Conservation (phyloP, 257 asterid genomes). For the Solanum sejunctum region DNA sequence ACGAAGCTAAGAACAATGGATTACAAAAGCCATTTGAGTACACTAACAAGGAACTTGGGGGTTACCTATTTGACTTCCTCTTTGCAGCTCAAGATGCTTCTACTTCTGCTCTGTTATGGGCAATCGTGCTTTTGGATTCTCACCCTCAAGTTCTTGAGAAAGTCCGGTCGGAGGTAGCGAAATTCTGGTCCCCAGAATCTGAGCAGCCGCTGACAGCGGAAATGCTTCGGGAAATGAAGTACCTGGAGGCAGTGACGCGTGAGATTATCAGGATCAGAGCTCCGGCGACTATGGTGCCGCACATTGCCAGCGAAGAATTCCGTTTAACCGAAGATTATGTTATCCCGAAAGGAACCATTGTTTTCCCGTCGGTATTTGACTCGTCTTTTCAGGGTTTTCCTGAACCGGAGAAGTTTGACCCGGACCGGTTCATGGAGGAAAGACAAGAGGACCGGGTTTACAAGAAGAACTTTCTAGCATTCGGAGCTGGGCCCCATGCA, state of each 20-base stretch:
- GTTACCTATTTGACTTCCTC: conserved; percentile 69
- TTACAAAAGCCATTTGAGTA: conserved; percentile 1
- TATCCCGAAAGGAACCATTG: conserved; percentile 73
- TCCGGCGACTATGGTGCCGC: conserved; percentile 94
- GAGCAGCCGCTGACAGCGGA: conserved; percentile 35
- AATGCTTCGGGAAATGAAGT: conserved; percentile 65
- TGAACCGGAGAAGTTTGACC: conserved; percentile 79
- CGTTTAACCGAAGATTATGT: conserved; percentile 45
- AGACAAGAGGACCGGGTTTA: conserved; percentile 72
- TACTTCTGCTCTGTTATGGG: conserved; percentile 73
- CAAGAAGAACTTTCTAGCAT: conserved; percentile 59
- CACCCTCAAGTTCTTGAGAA: conserved; percentile 39
- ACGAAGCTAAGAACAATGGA: conserved; percentile 11
- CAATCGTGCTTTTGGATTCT: conserved; percentile 54
- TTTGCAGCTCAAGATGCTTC: conserved; percentile 96
- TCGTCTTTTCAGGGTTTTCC: conserved; percentile 77
- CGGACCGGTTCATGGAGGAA: conserved; percentile 71
- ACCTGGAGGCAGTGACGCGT: conserved; percentile 84
- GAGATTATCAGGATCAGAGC: conserved; percentile 75
- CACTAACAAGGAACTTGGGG: conserved; percentile 42
- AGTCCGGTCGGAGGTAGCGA: conserved; percentile 48
- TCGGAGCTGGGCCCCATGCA: conserved; percentile 92
- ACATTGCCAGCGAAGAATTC: conserved; percentile 70
- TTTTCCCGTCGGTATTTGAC: conserved; percentile 84
- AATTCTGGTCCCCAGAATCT: conserved; percentile 41